Conservation (phyloP, 2,329 filamentous ascomycete species). For the Microascus cirrosus region DNA sequence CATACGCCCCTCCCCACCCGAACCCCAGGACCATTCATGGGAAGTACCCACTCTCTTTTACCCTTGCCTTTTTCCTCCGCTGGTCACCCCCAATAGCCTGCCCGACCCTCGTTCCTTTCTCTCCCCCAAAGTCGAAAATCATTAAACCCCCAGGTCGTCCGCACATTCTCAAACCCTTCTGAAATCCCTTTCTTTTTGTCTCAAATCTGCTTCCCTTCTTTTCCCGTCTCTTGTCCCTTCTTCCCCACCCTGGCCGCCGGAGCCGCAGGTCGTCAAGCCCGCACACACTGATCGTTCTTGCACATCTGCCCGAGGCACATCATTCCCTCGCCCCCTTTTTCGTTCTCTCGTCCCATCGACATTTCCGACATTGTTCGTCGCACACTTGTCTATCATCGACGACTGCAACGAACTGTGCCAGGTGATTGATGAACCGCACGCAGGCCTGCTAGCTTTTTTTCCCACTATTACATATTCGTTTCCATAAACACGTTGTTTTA, state of each 20-base stretch:
- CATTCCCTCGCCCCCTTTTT: slow-evolving; percentile 8
- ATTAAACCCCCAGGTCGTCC: slow-evolving; percentile 26
- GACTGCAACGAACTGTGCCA: slow-evolving; percentile 16
- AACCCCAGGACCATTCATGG: slow-evolving; percentile 4
- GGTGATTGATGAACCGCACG: slow-evolving; percentile 8
- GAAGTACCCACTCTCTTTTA: background rate
- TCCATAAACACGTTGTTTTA: slow-evolving; percentile 25
- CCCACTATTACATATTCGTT: slow-evolving; percentile 21
- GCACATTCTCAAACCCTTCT: slow-evolving; percentile 23
- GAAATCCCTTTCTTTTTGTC: slow-evolving; percentile 18
- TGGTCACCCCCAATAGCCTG: slow-evolving; percentile 16
- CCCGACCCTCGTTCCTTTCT: slow-evolving; percentile 10
- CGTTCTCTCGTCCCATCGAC: slow-evolving; percentile 8
- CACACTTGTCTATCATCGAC: slow-evolving; percentile 12
- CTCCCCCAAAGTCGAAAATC: slow-evolving; percentile 17
- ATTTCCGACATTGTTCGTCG: slow-evolving; percentile 17
- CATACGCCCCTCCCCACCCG: background rate
- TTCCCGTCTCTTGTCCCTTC: slow-evolving; percentile 20
- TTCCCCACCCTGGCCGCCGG: slow-evolving; percentile 17
- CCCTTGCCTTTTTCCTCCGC: slow-evolving; percentile 10
- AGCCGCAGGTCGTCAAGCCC: slow-evolving; percentile 9
- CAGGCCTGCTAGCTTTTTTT: slow-evolving; percentile 15
- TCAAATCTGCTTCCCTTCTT: slow-evolving; percentile 3
- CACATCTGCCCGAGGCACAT: slow-evolving; percentile 14
- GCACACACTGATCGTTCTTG: slow-evolving; percentile 6